A percentile compares a stretch with the other conserved stretches of the same genome.
phyloP scores from a whole-genome alignment of 352 stramenopile genomes.

The Peronospora destructor region DNA sequence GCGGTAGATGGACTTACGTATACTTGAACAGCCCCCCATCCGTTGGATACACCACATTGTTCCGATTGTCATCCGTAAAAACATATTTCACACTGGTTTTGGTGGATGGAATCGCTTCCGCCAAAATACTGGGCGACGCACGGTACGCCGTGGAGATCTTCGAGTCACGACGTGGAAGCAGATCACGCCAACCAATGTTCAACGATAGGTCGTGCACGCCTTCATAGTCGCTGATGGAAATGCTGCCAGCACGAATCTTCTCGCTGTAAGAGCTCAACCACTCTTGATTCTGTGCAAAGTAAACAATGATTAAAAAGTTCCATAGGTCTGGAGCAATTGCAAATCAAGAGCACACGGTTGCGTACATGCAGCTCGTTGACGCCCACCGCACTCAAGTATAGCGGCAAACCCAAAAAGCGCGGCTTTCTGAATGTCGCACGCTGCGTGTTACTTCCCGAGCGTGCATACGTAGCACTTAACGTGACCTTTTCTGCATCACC shows the following conservation, averaged over 20 bases:
- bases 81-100: constrained; percentile 91
- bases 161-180: constrained; percentile 74
- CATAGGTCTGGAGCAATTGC: background rate
- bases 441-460: constrained; percentile 80
- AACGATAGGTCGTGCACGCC: constrained; percentile 81
- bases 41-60: constrained; percentile 84
- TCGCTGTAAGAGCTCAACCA: constrained; percentile 86
- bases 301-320: background rate
- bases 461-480: constrained; percentile 71
- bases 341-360: background rate
- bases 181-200: constrained; percentile 81
- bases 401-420: constrained; percentile 72
- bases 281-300: constrained; percentile 57
- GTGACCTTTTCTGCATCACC: constrained; percentile 82
- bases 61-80: constrained; percentile 87
- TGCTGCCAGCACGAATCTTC: constrained; percentile 73
- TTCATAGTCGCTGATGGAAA: constrained; percentile 83
- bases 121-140: constrained; percentile 85
- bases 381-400: constrained; percentile 69
- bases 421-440: constrained; percentile 82
- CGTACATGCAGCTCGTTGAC: constrained; percentile 78
- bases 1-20: constrained; percentile 34
- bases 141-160: constrained; percentile 86
- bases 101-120: constrained; percentile 84
- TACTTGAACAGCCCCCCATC: constrained; percentile 86